Evolutionary conservation across 2,329 filamentous ascomycete genomes (phyloP).

Genomic region (Trichoderma atrobrunneum): DNA sequence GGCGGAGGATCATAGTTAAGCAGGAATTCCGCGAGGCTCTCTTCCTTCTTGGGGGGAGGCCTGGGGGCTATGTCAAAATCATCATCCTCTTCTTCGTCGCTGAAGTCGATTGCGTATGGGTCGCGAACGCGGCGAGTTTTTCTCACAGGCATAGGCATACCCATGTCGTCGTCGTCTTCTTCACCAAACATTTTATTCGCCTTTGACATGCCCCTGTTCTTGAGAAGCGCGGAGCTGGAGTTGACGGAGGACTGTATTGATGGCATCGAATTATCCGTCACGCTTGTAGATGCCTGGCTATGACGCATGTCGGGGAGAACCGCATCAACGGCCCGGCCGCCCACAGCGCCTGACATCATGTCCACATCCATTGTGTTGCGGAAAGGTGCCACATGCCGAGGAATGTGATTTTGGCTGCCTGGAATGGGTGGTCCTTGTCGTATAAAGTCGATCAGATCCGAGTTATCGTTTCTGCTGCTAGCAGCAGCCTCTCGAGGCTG

Average conservation of each 20-base stretch:
- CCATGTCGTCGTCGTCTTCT: slow-evolving; percentile 35
- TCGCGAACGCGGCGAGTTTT: slow-evolving; percentile 79
- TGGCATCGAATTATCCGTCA: slow-evolving; percentile 56
- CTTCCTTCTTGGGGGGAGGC: slow-evolving; percentile 49
- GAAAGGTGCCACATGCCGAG: slow-evolving; percentile 80
- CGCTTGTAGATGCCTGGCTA: slow-evolving; percentile 55
- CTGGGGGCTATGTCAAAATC: slow-evolving; percentile 46
- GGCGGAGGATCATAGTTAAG: slow-evolving; percentile 65
- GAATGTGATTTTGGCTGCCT: slow-evolving; percentile 69
- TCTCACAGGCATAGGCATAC: slow-evolving; percentile 55
- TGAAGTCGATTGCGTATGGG: slow-evolving; percentile 88
- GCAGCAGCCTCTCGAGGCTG: slow-evolving; percentile 70
- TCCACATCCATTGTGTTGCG: slow-evolving; percentile 83
- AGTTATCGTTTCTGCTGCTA: slow-evolving; percentile 63
- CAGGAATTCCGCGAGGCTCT: slow-evolving; percentile 72
- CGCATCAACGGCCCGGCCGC: slow-evolving; percentile 57
- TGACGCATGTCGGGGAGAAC: slow-evolving; percentile 54
- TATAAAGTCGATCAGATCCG: slow-evolving; percentile 94
- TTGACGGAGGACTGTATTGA: slow-evolving; percentile 65
- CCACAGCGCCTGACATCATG: slow-evolving; percentile 57
- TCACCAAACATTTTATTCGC: slow-evolving; percentile 44
- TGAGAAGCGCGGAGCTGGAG: slow-evolving; percentile 69
- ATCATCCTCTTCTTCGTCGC: slow-evolving; percentile 61
- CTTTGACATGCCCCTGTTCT: slow-evolving; percentile 37
- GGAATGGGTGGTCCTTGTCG: slow-evolving; percentile 73